These are phyloP conservation scores for Aaosphaeria arxii DNA, from an alignment of 2,329 filamentous ascomycete species.

Conservation along the genomic window DNA sequence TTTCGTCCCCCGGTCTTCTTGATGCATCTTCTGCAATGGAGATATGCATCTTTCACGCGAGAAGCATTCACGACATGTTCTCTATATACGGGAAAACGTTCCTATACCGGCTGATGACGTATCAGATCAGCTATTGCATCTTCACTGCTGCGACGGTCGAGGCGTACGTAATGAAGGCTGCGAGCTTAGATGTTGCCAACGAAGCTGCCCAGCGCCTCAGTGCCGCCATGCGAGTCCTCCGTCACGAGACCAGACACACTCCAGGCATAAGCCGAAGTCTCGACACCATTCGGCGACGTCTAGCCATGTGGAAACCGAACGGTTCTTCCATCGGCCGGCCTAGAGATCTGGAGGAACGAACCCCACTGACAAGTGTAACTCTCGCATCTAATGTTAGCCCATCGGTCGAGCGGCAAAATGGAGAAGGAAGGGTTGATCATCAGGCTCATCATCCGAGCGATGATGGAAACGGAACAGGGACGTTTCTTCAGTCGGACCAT, in stretches of 20 bases:
- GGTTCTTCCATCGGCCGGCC: not conserved
- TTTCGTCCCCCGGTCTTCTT: conserved; percentile 1
- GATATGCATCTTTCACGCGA: conserved; percentile 1
- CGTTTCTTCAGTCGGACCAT: not conserved
- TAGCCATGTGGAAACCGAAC: not conserved
- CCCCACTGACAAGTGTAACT: not conserved
- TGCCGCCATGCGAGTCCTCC: not conserved
- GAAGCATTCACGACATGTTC: conserved; percentile 10
- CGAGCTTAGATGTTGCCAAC: not conserved
- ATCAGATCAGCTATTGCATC: conserved; percentile 14
- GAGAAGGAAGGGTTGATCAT: not conserved
- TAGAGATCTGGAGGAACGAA: not conserved
- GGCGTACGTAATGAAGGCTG: conserved; percentile 6
- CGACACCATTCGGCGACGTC: not conserved
- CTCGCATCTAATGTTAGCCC: no score
- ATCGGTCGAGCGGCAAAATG: no score
- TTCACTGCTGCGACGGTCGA: conserved; percentile 18
- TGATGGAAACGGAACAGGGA: no score
- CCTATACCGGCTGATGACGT: conserved; percentile 11
- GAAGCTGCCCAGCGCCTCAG: not conserved
- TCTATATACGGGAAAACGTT: conserved; percentile 10
- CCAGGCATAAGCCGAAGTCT: not conserved
- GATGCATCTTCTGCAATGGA: not conserved
- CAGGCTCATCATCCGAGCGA: not conserved
- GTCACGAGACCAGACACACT: not conserved